Evolutionary conservation across 108 stramenopile genomes (phyloP), one percentile per base, ranked within the genome.

Genomic region (Cyclotella atomus): DNA sequence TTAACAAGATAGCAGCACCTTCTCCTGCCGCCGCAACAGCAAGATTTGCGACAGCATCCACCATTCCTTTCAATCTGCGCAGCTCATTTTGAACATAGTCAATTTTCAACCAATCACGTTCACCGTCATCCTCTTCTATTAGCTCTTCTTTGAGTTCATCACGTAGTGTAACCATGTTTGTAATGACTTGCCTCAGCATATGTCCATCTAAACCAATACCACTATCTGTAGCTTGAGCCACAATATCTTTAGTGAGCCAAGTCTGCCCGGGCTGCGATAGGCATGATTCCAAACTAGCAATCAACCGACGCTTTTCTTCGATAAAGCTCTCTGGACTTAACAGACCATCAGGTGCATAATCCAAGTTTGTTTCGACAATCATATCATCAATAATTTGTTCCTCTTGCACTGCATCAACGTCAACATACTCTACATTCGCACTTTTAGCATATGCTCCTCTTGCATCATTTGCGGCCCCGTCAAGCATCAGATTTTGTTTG

Each of bases 261-360:
- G 86, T 87, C 25, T 83, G 46, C 59, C 82, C 76, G 16, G 88
- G 88, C 23, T 77, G 79, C 36, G 76, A 76, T 14, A 89, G 73
- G 46, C 86, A 89, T 12, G 75, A 47, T 59, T 72, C 59, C 15
- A 89, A 72, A 20, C 76, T 84, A 12, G 50, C 34, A 23, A 87
- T 49, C 4, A 89, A 32, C 57, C 85, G 53, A 17, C 45, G 61
- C 46, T 81, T 81, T 52, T 81, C 79, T 71, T 81, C 73, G 10
- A 74, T 32, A 38, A 81, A 81, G 45, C 72, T 64, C 33, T 43
- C 65, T 3, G 79, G 79, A 43, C 73, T 74, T 29, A 81, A 53
- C 50, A 81, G 36, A 6, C 79, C 79, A 74, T 81, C 79, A 24
- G 72, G 68, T 0, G 79, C 79, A 20, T 74, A 81, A 64, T 81